Evolutionary conservation across 495 filamentous ascomycete genomes (phyloP).

Genomic region (Oidiodendron maius): DNA sequence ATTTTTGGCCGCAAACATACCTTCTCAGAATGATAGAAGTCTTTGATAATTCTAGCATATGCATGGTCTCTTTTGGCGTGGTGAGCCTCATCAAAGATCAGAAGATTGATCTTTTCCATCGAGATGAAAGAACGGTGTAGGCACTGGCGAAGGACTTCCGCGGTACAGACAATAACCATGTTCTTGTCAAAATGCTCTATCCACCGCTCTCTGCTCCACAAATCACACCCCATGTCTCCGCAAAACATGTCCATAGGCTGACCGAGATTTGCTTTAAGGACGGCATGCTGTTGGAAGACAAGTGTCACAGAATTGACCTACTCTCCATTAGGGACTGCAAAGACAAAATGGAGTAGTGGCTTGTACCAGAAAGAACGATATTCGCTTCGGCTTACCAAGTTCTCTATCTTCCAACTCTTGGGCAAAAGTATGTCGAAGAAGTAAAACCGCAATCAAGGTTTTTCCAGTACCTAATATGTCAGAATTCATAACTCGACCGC

Average conservation of each 20-base stretch:
- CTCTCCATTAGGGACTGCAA: neutral
- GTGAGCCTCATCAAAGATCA: conserved; percentile 96
- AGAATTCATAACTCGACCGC: neutral
- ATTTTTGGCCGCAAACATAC: conserved; percentile 61
- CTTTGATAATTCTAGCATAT: conserved; percentile 87
- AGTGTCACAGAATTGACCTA: conserved; percentile 76
- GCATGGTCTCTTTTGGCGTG: conserved; percentile 93
- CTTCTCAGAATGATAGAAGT: conserved; percentile 58
- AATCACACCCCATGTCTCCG: conserved; percentile 63
- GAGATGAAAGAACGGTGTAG: conserved; percentile 75
- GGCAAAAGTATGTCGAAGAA: conserved; percentile 72
- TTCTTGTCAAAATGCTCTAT: conserved; percentile 56
- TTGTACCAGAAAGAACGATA: conserved; percentile 73
- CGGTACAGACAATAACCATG: conserved; percentile 92
- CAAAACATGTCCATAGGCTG: conserved; percentile 73
- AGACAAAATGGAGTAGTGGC: neutral
- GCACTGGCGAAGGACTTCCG: conserved; percentile 74
- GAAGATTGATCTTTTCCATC: conserved; percentile 80
- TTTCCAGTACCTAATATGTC: conserved; percentile 74
- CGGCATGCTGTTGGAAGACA: conserved; percentile 84
- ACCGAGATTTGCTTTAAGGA: conserved; percentile 78
- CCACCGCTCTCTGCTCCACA: conserved; percentile 67
- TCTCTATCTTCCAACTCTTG: conserved; percentile 70
- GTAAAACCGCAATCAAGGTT: conserved; percentile 86
- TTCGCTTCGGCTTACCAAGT: conserved; percentile 50